These are phyloP conservation scores for Eimeria nieschulzi DNA, from an alignment of 169 alveolate genomes.

Conservation along the genomic window DNA sequence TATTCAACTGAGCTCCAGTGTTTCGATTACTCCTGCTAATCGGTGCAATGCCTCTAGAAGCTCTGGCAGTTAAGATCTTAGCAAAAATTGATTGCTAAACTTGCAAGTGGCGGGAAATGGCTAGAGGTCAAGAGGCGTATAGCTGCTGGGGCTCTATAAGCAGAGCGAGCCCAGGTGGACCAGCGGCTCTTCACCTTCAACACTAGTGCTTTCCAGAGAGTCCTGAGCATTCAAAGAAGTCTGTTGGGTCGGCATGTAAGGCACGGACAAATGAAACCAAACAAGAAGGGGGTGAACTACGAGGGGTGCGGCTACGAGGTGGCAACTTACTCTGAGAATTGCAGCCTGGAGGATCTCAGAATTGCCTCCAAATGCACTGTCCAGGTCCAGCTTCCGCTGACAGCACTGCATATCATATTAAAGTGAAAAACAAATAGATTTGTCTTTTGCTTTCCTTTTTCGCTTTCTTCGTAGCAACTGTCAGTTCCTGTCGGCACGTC, in stretches of 20 bases:
- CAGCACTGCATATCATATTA: constrained; percentile 78
- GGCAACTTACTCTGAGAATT: constrained; percentile 76
- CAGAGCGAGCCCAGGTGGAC: not conserved
- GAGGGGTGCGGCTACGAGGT: not conserved
- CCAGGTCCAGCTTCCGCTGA: constrained; percentile 85
- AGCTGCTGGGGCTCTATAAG: not conserved
- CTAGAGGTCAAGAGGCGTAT: not conserved
- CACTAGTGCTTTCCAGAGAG: constrained; percentile 12
- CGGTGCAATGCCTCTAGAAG: too few species aligned
- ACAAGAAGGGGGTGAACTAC: too few species aligned
- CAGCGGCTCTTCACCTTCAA: constrained; percentile 31
- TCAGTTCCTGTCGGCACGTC: too few species aligned
- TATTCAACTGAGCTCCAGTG: too few species aligned
- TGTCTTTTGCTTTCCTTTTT: too few species aligned
- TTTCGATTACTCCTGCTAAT: too few species aligned
- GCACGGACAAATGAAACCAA: not conserved
- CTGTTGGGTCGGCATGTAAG: not conserved
- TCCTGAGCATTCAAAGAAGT: constrained; percentile 4
- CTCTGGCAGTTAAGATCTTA: too few species aligned
- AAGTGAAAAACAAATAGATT: too few species aligned
- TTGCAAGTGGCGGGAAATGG: not conserved
- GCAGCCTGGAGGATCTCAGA: constrained; percentile 83
- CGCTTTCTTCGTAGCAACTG: too few species aligned
- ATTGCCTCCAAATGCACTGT: constrained; percentile 88
- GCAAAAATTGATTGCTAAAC: too few species aligned